Base-by-base conservation (phyloP, 108 stramenopile species). In the Discostella pseudostelligera region DNA sequence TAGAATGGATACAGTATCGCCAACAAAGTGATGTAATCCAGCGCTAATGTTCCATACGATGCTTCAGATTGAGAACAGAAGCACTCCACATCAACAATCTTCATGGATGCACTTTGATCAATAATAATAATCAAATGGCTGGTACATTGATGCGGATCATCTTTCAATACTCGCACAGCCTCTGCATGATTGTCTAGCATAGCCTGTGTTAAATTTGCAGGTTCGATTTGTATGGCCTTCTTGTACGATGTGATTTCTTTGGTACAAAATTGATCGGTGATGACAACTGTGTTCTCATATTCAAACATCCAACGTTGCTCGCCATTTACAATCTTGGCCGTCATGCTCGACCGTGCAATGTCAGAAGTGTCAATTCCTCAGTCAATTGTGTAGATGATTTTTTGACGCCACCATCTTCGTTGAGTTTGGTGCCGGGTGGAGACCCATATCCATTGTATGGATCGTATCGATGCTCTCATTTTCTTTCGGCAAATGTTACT, bases 41-140 rank as follows among this genome's bases (percentile, higher is more conserved):
- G 62, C 8, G 82, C 84, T 13, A 83, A 59, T 4, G 68, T 62
- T 21, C 80, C 69, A 49, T 70, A 85, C 0, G 81, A 78, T 19
- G 87, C 87, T 35, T 59, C 50, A 10, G 79, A 81, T 7, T 81
- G 78, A 56, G 74, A 56, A 24, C 53, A 16, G 36, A 84, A 81
- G 6, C 82, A 70, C 25, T 79, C 48, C 12, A 85, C 81, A 57
- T 88, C 83, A 8, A 21, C 54, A 14, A 65, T 49, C 32, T 71
- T 63, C 84, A 87, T 84, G 0, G 76, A 81, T 16, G 83, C 86
- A 61, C 81, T 83, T 51, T 83, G 81, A 71, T 87, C 86, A 26
- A 88, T 67, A 2, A 88, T 79, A 19, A 88, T 69, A 44, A 81
- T 72, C 0, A 84, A 72, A 50, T 86, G 87, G 0, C 74, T 71